phyloP scores from a whole-genome alignment of 805 yeast genomes.

The Candida methanosorbosa region DNA sequence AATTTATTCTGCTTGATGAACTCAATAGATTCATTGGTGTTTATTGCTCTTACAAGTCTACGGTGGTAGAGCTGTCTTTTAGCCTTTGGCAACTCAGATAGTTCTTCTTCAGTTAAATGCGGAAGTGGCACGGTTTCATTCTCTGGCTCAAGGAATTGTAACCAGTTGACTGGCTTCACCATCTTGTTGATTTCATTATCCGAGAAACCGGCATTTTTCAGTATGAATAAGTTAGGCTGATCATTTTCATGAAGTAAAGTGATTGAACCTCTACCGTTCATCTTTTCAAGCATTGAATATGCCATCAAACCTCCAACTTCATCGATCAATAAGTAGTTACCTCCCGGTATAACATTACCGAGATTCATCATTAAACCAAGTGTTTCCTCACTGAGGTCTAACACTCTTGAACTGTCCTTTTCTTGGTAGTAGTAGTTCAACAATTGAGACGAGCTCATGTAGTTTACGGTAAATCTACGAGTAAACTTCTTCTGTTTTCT shows the following conservation, averaged over 20 bases:
- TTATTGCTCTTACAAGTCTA: slow-evolving; percentile 48
- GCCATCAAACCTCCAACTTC: slow-evolving; percentile 92
- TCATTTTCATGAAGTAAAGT: slow-evolving; percentile 85
- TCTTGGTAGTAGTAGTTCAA: slow-evolving; percentile 61
- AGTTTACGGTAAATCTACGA: slow-evolving; percentile 75
- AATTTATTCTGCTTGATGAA: slow-evolving; percentile 44
- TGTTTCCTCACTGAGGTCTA: slow-evolving; percentile 81
- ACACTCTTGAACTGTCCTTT: slow-evolving; percentile 61
- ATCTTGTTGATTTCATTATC: slow-evolving; percentile 41
- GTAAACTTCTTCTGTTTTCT: slow-evolving; percentile 90
- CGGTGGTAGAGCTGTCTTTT: slow-evolving; percentile 62
- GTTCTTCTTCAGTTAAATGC: slow-evolving; percentile 40
- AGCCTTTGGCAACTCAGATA: slow-evolving; percentile 45
- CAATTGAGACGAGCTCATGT: slow-evolving; percentile 61
- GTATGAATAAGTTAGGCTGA: slow-evolving; percentile 72
- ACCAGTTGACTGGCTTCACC: slow-evolving; percentile 63
- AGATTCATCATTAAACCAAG: slow-evolving; percentile 68
- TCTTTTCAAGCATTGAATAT: slow-evolving; percentile 81
- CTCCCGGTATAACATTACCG: slow-evolving; percentile 84
- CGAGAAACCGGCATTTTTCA: slow-evolving; percentile 58
- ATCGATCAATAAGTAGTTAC: slow-evolving; percentile 79
- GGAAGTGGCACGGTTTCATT: slow-evolving; percentile 35
- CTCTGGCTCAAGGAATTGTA: slow-evolving; percentile 80
- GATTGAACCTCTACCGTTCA: slow-evolving; percentile 69
- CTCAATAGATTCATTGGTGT: slow-evolving; percentile 40